phyloP scores from a whole-genome alignment of 2,329 filamentous ascomycete genomes.

The Fusarium euwallaceae region DNA sequence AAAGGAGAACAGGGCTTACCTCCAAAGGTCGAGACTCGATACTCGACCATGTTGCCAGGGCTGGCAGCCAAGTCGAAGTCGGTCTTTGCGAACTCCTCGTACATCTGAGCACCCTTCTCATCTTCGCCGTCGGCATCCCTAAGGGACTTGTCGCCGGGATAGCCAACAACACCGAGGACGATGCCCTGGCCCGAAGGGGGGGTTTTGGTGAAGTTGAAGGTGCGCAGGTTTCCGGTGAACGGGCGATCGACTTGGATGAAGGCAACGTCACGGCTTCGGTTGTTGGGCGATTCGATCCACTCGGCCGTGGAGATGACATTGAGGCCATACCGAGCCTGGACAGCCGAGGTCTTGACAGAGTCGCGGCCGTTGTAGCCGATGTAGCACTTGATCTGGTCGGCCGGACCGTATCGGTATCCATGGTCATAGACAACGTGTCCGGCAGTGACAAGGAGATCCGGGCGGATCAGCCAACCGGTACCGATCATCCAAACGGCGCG shows the following conservation, averaged over 20 bases:
- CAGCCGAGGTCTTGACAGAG: not conserved
- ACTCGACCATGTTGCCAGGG: slow-evolving; percentile 48
- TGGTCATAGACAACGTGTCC: slow-evolving; percentile 45
- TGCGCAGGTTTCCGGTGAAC: slow-evolving; percentile 43
- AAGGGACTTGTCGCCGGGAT: slow-evolving; percentile 48
- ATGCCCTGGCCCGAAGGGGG: slow-evolving; percentile 7
- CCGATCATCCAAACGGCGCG: slow-evolving; percentile 40
- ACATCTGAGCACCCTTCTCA: slow-evolving; percentile 51
- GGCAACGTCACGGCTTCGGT: slow-evolving; percentile 40
- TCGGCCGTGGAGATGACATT: slow-evolving; percentile 38
- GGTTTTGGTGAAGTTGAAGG: slow-evolving; percentile 39
- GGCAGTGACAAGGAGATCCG: slow-evolving; percentile 40
- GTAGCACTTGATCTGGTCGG: slow-evolving; percentile 49
- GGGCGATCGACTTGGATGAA: slow-evolving; percentile 45
- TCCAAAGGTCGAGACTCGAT: slow-evolving; percentile 47
- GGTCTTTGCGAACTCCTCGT: slow-evolving; percentile 46
- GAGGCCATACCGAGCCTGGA: not conserved
- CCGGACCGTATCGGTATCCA: slow-evolving; percentile 34
- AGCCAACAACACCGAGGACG: slow-evolving; percentile 51
- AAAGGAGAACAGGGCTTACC: slow-evolving; percentile 34
- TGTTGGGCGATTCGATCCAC: slow-evolving; percentile 33
- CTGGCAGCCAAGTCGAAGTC: slow-evolving; percentile 42
- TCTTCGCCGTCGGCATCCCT: not conserved
- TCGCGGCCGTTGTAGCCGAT: slow-evolving; percentile 50
- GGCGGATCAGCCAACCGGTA: slow-evolving; percentile 41